Evolutionary conservation across 225 moss, liverwort and hornwort genomes (phyloP), one percentile per base, ranked within the genome.

Genomic region (Polytrichum formosum): DNA sequence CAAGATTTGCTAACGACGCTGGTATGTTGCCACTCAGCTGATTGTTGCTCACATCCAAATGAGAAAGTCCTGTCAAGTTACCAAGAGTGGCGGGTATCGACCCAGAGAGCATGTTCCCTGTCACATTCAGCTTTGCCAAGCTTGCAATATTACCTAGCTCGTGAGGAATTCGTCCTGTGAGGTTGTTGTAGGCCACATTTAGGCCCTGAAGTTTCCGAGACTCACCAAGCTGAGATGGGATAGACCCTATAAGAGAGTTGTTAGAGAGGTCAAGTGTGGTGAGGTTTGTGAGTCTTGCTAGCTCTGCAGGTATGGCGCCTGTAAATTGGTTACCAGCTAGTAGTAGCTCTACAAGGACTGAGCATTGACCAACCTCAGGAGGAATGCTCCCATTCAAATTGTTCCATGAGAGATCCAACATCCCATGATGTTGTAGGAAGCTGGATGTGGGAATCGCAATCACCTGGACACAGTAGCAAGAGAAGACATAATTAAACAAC

Each of bases 361-460:
- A 63, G 71, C 85, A 86, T 53, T 81, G 72, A 18, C 76, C 75
- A 19, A 89, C 76, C 6, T 71, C 28, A 30, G 81, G 29, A 20
- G 86, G 86, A 67, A 89, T 83, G 18, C 53, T 72, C 20, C 89
- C 89, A 5, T 17, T 81, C 18, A 89, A 77, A 27, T 66, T 71
- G 29, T 89, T 89, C 88, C 87, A 94, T 2, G 94, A 94, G 5
- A 94, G 87, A 70, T 94, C 94, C 18, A 94, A 60, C 9, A 83
- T 88, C 65, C 94, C 94, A 31, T 84, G 94, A 65, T 94, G 94
- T 54, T 94, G 94, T 7, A 94, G 70, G 63, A 87, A 94, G 30
- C 91, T 84, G 4, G 90, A 88, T 37, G 76, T 76, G 0, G 94
- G 88, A 20, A 90, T 87, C 13, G 82, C 85, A 19, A 82, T 76